Evolutionary conservation across 805 yeast species (phyloP), one percentile per base, ranked within the genome.

Genomic region (Saccharomyces eubayanus): DNA sequence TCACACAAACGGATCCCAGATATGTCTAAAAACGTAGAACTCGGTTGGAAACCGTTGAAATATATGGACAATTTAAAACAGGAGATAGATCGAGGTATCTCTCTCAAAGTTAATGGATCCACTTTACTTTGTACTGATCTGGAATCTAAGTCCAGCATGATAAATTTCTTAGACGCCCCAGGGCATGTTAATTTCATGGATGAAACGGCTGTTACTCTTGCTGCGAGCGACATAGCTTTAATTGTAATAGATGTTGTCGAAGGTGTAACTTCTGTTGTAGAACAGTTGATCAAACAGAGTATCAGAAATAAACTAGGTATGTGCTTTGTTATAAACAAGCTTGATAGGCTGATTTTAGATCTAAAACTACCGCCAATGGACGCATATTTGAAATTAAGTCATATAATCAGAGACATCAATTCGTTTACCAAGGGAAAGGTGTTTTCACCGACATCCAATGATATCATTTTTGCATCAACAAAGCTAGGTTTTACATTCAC

Each of bases 171-270:
- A 0, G 99, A 95, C 62, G 75, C 96, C 0, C 99, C 99, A 0
- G 99, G 99, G 0, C 98, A 94, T 68, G 78, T 80, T 0, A 84
- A 89, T 63, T 94, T 94, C 63, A 71, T 75, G 29, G 97, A 89
- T 64, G 97, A 94, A 60, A 70, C 81, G 3, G 76, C 81, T 0
- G 76, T 80, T 0, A 78, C 87, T 0, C 67, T 83, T 9, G 67
- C 80, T 24, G 73, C 84, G 0, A 77, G 79, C 0, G 97, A 94
- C 58, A 81, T 85, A 1, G 81, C 80, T 0, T 71, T 85, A 0
- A 67, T 90, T 1, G 87, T 89, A 0, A 74, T 92, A n/a, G 99
- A 94, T 66, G 84, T 78, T 1, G 84, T 89, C 1, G 97, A 92
- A 66, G 97, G 98, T 0, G 65, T 89, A 3, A 79, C 86, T 0